Conservation (phyloP, 805 yeast species). For the Cyberlindnera mississippiensis region DNA sequence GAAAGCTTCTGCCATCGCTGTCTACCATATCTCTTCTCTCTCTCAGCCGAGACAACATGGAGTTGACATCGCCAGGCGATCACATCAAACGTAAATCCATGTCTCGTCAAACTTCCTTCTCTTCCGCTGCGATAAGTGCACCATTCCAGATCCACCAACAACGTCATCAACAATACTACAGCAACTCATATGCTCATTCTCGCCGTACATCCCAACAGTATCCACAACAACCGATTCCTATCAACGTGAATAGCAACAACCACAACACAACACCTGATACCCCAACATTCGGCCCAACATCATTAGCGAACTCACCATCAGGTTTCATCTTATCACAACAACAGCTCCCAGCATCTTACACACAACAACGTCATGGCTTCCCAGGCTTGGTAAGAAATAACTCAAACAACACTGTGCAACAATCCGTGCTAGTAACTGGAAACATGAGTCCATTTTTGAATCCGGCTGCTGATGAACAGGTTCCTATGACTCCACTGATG, state of each 20-base stretch:
- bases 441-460: slow-evolving; percentile 22
- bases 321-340: slow-evolving; percentile 21
- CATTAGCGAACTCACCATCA: slow-evolving; percentile 23
- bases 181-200: slow-evolving; percentile 8
- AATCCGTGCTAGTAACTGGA: slow-evolving; percentile 3
- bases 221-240: slow-evolving; percentile 16
- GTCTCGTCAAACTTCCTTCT: slow-evolving; percentile 18
- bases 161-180: slow-evolving; percentile 16
- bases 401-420: background rate
- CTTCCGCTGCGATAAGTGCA: slow-evolving; percentile 16
- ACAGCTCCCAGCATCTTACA: slow-evolving; percentile 19
- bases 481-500: slow-evolving; percentile 28
- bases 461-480: slow-evolving; percentile 18
- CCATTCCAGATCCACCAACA: slow-evolving; percentile 20
- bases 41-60: slow-evolving; percentile 17
- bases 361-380: slow-evolving; percentile 16
- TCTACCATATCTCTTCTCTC: slow-evolving; percentile 26
- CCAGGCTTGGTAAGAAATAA: slow-evolving; percentile 16
- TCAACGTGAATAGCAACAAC: background rate
- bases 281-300: slow-evolving; percentile 24
- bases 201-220: slow-evolving; percentile 12
- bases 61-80: slow-evolving; percentile 6
- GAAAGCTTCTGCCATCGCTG: slow-evolving; percentile 18
- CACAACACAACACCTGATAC: slow-evolving; percentile 17
- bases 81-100: slow-evolving; percentile 12